Percentiles rank a stretch among this genome's conserved stretches.
Evolutionary conservation across 192 early-diverging fungal species (phyloP).

Genomic region (Funneliformis geosporum): DNA sequence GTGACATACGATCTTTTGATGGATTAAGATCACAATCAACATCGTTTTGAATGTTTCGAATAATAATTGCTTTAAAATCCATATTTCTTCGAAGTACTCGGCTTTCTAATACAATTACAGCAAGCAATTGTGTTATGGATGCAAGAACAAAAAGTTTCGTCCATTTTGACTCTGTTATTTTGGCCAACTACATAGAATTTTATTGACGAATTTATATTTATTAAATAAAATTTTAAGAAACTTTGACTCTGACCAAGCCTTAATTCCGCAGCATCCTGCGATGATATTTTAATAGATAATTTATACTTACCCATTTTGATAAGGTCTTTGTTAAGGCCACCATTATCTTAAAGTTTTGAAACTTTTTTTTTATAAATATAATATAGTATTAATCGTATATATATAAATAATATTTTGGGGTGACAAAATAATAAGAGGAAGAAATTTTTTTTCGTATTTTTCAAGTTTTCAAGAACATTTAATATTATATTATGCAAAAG

Average conservation of each 20-base stretch:
- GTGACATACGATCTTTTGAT: not conserved
- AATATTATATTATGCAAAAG: not conserved
- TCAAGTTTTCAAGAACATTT: not conserved
- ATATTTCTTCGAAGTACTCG: not conserved
- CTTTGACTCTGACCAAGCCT: not conserved
- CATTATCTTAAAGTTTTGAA: too few species aligned
- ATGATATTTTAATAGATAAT: not conserved
- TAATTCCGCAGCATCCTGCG: too few species aligned
- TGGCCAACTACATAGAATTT: not conserved
- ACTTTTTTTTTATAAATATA: too few species aligned
- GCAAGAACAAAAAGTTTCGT: constrained; percentile 15
- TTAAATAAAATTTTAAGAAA: not conserved
- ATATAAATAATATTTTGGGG: too few species aligned
- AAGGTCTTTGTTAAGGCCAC: too few species aligned
- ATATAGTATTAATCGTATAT: too few species aligned
- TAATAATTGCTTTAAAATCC: not conserved
- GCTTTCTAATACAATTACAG: not conserved
- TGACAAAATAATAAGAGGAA: too few species aligned
- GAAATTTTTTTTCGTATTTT: too few species aligned
- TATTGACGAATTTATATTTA: not conserved
- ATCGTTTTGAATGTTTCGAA: not conserved
- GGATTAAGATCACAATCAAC: not conserved
- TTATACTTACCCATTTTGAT: not conserved
- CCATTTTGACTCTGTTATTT: constrained; percentile 7
- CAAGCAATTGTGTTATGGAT: constrained; percentile 14